A percentile compares a stretch with the other conserved stretches of the same genome.
Conservation (phyloP, 1,139 yeast genomes). For the Yamadazyma sp. region DNA sequence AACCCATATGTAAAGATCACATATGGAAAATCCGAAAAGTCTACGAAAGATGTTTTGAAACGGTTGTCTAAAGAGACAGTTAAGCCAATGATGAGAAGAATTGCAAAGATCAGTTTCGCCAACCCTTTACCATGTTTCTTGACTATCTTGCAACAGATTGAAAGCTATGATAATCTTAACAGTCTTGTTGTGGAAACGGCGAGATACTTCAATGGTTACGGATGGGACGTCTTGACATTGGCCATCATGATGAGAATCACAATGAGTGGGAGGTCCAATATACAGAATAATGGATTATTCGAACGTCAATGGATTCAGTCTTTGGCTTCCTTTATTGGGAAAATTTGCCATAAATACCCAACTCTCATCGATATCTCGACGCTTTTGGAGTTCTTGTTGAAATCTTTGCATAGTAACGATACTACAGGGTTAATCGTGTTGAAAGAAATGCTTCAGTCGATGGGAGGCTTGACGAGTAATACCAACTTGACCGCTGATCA, state of each 20-base stretch:
- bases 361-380: constrained; percentile 52
- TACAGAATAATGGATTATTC: constrained; percentile 78
- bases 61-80: constrained; percentile 87
- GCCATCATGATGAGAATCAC: constrained; percentile 74
- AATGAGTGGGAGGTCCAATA: constrained; percentile 58
- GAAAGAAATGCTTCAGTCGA: constrained; percentile 65
- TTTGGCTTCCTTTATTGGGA: constrained; percentile 65
- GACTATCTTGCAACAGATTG: constrained; percentile 70
- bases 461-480: constrained; percentile 80
- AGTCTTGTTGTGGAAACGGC: constrained; percentile 81
- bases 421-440: constrained; percentile 67
- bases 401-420: constrained; percentile 64
- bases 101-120: constrained; percentile 74
- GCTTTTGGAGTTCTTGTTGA: constrained; percentile 59
- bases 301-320: constrained; percentile 87
- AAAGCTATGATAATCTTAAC: constrained; percentile 87
- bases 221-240: constrained; percentile 83
- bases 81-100: constrained; percentile 69
- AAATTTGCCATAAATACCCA: constrained; percentile 54
- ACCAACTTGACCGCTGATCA: constrained; percentile 67
- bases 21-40: constrained; percentile 71
- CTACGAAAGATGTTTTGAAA: constrained; percentile 78
- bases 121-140: constrained; percentile 81
- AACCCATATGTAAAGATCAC: constrained; percentile 62
- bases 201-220: constrained; percentile 70